Conservation (phyloP, 2,329 filamentous ascomycete genomes). For the Sordariomycetes sp. region DNA sequence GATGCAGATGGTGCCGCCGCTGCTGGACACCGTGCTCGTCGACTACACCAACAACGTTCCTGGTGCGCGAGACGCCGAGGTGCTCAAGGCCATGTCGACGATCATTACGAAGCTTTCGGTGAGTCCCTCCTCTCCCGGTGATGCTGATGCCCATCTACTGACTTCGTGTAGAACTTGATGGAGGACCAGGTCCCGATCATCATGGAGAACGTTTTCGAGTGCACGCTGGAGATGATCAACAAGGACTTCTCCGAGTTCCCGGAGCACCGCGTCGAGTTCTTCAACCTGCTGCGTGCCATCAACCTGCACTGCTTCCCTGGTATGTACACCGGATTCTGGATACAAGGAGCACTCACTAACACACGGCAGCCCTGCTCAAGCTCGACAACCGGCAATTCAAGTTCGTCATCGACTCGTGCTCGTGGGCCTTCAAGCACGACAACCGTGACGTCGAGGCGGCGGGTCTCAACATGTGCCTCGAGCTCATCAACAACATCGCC, state of each 20-base stretch:
- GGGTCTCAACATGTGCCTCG: conserved; percentile 93
- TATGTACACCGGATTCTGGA: conserved; percentile 14
- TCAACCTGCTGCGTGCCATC: conserved; percentile 90
- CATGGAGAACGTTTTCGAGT: conserved; percentile 98
- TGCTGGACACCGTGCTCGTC: conserved; percentile 83
- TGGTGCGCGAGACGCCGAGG: conserved; percentile 89
- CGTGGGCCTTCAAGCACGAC: conserved; percentile 99
- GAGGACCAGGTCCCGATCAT: conserved; percentile 95
- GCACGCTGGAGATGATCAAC: conserved; percentile 99
- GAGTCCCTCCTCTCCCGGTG: conserved; percentile 34
- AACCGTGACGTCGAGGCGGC: conserved; percentile 96
- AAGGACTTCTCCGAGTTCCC: conserved; percentile 99
- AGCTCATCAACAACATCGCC: conserved; percentile 94
- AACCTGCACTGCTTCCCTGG: conserved; percentile 94
- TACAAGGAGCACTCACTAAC: neutral
- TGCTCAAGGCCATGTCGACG: conserved; percentile 93
- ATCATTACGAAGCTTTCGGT: conserved; percentile 95
- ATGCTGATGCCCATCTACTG: neutral
- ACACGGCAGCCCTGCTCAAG: conserved; percentile 57
- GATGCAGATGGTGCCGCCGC: conserved; percentile 85
- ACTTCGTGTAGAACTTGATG: conserved; percentile 60
- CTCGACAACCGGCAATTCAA: conserved; percentile 96
- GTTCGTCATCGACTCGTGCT: conserved; percentile 97
- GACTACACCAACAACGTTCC: conserved; percentile 97
- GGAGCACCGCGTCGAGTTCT: conserved; percentile 98